Conservation (phyloP, 1,284 basidiomycete species). For the Ganoderma meredithae region DNA sequence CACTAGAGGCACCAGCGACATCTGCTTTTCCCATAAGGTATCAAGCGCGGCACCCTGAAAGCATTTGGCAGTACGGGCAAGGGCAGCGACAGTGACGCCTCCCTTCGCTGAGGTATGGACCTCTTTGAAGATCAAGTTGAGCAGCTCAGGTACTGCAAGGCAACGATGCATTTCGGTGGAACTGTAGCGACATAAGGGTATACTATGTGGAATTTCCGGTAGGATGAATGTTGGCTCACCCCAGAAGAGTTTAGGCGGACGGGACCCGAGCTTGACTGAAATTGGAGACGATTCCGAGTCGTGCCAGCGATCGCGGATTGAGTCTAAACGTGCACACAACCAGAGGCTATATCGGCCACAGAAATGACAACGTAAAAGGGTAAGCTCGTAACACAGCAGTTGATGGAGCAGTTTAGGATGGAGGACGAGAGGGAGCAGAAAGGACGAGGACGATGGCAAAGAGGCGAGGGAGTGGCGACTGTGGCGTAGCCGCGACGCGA, state of each 20-base stretch:
- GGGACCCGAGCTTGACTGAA: neutral
- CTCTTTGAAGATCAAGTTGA: slow-evolving; percentile 25
- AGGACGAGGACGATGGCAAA: neutral
- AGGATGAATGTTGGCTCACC: neutral
- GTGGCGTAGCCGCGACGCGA: neutral
- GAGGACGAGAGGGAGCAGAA: neutral
- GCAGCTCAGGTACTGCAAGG: slow-evolving; percentile 27
- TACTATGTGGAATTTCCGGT: neutral
- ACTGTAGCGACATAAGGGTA: neutral
- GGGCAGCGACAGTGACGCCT: slow-evolving; percentile 16
- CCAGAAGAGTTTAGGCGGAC: neutral
- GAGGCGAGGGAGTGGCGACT: too few species aligned
- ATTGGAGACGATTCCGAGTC: neutral
- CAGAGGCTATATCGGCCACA: neutral
- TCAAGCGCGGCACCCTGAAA: slow-evolving; percentile 30
- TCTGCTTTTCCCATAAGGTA: slow-evolving; percentile 27
- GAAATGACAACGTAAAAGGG: too few species aligned
- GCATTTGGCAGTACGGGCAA: slow-evolving; percentile 27
- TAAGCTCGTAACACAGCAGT: neutral
- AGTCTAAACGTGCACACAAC: neutral
- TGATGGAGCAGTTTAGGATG: neutral
- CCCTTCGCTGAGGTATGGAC: slow-evolving; percentile 5
- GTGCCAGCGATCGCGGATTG: neutral
- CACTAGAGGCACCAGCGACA: slow-evolving; percentile 27
- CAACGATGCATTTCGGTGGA: slow-evolving; percentile 17